Evolutionary conservation across 2,329 filamentous ascomycete genomes (phyloP).

Genomic region (Acrocalymma vagum): DNA sequence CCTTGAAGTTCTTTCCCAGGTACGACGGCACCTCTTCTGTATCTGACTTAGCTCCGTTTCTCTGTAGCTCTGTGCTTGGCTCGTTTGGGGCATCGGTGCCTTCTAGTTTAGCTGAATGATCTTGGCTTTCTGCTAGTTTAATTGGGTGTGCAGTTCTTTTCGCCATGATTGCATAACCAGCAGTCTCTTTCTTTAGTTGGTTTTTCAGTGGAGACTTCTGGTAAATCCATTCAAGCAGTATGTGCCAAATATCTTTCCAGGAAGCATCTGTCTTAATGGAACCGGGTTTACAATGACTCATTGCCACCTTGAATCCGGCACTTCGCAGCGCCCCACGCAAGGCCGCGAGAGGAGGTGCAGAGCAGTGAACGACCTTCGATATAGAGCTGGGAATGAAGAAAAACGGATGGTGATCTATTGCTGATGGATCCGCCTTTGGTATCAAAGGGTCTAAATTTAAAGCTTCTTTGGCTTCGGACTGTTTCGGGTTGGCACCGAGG

Average conservation of each 20-base stretch:
- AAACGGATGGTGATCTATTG: slow-evolving; percentile 80
- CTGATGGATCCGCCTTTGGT: slow-evolving; percentile 43
- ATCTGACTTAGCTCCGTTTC: slow-evolving; percentile 2
- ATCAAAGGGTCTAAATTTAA: slow-evolving; percentile 46
- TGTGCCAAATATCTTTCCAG: slow-evolving; percentile 88
- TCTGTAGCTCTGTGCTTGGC: slow-evolving; percentile 12
- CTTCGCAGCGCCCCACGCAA: slow-evolving; percentile 82
- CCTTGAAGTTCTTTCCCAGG: slow-evolving; percentile 56
- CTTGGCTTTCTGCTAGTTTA: slow-evolving; percentile 22
- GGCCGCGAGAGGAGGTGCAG: slow-evolving; percentile 79
- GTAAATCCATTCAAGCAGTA: slow-evolving; percentile 90
- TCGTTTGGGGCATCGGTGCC: slow-evolving; percentile 8
- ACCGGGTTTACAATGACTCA: slow-evolving; percentile 88
- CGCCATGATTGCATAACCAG: slow-evolving; percentile 74
- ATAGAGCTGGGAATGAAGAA: slow-evolving; percentile 82
- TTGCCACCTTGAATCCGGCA: slow-evolving; percentile 82
- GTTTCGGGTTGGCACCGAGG: slow-evolving; percentile 32
- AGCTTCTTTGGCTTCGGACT: slow-evolving; percentile 24
- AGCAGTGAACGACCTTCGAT: slow-evolving; percentile 78
- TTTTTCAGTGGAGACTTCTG: slow-evolving; percentile 82
- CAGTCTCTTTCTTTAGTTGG: slow-evolving; percentile 72
- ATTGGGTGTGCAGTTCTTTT: slow-evolving; percentile 30
- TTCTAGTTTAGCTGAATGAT: slow-evolving; percentile 3
- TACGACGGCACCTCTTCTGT: slow-evolving; percentile 29
- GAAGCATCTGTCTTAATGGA: slow-evolving; percentile 94